Evolutionary conservation across 208 protist genomes (phyloP).

Genomic region (Balamuthia mandrillaris): DNA sequence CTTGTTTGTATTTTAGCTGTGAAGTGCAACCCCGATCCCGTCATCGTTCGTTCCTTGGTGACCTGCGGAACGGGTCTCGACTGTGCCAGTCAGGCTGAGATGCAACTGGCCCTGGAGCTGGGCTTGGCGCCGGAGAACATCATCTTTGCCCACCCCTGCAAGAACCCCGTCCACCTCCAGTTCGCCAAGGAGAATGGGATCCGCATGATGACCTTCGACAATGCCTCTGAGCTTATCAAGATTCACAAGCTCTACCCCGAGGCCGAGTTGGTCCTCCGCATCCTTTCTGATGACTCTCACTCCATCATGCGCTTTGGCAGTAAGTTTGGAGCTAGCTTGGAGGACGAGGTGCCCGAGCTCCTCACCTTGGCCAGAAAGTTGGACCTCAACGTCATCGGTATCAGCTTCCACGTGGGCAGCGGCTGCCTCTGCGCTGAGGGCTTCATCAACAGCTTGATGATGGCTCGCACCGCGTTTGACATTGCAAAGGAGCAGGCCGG

Average conservation of each 20-base stretch:
- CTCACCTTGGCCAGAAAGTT: too few species aligned
- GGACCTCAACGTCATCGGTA: too few species aligned
- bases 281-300: slow-evolving; percentile 68
- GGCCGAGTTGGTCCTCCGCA: slow-evolving; percentile 73
- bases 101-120: slow-evolving; percentile 56
- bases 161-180: slow-evolving; percentile 68
- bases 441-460: slow-evolving; percentile 63
- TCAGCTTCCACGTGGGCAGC: slow-evolving; percentile 83
- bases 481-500: slow-evolving; percentile 46
- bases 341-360: slow-evolving; percentile 53
- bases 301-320: slow-evolving; percentile 70
- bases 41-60: slow-evolving; percentile 63
- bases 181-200: slow-evolving; percentile 62
- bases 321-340: slow-evolving; percentile 78
- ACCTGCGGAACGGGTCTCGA: slow-evolving; percentile 74
- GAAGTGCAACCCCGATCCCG: slow-evolving; percentile 80
- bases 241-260: slow-evolving; percentile 72
- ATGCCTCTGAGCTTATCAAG: slow-evolving; percentile 73
- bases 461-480: slow-evolving; percentile 67
- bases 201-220: slow-evolving; percentile 79
- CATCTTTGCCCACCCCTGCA: slow-evolving; percentile 86
- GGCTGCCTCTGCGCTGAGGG: slow-evolving; percentile 66
- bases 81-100: slow-evolving; percentile 78
- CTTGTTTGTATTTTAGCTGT: too few species aligned
- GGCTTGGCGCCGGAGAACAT: slow-evolving; percentile 69